Conservation (phyloP, 805 yeast species). For the Wickerhamomyces tratensis region DNA sequence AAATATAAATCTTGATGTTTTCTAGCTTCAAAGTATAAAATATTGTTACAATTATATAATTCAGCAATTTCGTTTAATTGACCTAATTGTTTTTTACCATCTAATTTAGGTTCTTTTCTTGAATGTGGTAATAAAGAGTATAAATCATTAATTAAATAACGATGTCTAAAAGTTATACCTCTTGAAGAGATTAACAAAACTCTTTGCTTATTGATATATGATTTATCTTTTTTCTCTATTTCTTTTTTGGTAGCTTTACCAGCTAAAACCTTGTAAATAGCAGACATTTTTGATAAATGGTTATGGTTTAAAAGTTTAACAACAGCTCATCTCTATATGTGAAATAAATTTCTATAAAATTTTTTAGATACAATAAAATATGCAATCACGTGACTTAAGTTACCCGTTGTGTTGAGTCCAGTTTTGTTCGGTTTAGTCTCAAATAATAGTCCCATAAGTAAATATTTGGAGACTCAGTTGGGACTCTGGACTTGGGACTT, state of each 20-base stretch:
- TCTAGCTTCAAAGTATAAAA: constrained; percentile 89
- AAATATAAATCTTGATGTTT: constrained; percentile 91
- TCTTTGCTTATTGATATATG: constrained; percentile 77
- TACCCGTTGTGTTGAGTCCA: too few species aligned
- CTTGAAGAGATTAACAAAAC: constrained; percentile 85
- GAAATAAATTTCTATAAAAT: not conserved
- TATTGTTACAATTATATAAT: constrained; percentile 91
- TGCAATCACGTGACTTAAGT: too few species aligned
- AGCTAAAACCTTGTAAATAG: constrained; percentile 61
- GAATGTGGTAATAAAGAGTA: constrained; percentile 81
- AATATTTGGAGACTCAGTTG: too few species aligned
- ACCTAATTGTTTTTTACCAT: constrained; percentile 79
- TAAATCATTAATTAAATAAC: constrained; percentile 84
- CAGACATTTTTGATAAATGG: constrained; percentile 39
- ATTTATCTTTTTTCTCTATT: constrained; percentile 26
- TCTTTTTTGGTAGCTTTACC: constrained; percentile 28
- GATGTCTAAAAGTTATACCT: constrained; percentile 92
- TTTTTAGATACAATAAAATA: too few species aligned
- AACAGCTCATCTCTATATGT: not conserved
- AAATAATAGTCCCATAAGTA: too few species aligned
- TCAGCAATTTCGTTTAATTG: constrained; percentile 95
- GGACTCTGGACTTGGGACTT: too few species aligned
- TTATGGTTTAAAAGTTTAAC: constrained; percentile 2
- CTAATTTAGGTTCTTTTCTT: constrained; percentile 92
- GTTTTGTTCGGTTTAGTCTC: too few species aligned